Evolutionary conservation across 106 monocot species (phyloP).

Genomic region (Hemerocallis citrina): DNA sequence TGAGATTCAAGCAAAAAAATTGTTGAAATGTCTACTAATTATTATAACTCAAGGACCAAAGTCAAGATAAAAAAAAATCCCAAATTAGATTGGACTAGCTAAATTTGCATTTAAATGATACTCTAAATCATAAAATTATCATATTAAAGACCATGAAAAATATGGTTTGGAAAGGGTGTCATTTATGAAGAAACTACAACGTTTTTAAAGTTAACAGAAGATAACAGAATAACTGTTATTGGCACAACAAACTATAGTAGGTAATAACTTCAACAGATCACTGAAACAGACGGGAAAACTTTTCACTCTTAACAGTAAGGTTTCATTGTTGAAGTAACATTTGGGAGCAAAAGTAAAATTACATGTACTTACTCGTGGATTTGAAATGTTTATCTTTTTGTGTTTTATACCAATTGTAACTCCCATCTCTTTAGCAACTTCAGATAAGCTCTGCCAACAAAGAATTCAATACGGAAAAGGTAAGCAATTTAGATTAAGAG

Average conservation of each 20-base stretch:
- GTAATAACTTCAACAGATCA: not conserved
- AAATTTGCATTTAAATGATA: not conserved
- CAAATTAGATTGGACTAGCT: not conserved
- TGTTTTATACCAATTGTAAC: slow-evolving; percentile 79
- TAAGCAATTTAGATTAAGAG: not conserved
- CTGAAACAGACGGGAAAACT: not conserved
- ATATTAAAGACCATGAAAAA: not conserved
- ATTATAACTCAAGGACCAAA: not conserved
- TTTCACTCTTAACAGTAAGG: not conserved
- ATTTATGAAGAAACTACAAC: too few relatives aligned
- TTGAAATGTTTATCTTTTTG: slow-evolving; percentile 97
- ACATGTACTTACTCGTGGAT: slow-evolving; percentile 69
- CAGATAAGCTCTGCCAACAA: slow-evolving; percentile 63
- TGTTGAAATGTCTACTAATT: not conserved
- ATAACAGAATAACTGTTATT: not conserved
- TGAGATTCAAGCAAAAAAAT: not conserved
- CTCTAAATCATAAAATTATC: not conserved
- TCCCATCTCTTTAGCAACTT: slow-evolving; percentile 76
- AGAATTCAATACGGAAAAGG: not conserved
- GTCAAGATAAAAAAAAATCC: not conserved
- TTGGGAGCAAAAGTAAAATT: not conserved
- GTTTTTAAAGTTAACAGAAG: not conserved
- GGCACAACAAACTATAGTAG: not conserved
- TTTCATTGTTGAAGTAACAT: too few relatives aligned
- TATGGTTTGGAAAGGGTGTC: not conserved